Evolutionary conservation across 768 basidiomycete genomes (phyloP), one percentile per base, ranked within the genome.

Genomic region (Phanerodontia chrysosporium): DNA sequence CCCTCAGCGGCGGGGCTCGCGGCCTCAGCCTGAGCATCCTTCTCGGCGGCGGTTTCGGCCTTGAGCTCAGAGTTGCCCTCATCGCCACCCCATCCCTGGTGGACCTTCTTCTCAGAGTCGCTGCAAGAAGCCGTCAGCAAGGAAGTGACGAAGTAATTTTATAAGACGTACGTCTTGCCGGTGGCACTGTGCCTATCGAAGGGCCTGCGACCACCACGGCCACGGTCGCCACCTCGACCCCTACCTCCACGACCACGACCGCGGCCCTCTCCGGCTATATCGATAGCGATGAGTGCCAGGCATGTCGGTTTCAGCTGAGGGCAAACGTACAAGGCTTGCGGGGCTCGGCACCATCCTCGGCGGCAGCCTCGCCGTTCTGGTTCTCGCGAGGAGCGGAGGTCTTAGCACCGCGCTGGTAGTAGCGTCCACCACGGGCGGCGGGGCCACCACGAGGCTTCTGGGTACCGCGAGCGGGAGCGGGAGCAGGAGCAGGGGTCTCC

Each of bases 51-150:
- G 60, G 84, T 75, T 72, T 98, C 95, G 32, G 79, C 81, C 76
- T 87, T 87, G 68, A 92, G 81, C 75, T 98, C 96, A 39, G 89
- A 73, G 65, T 78, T 81, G 66, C 90, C 93, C 66, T 95, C 91
- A 63, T 95, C 92, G 44, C 90, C 92, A 64, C 96, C 96, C 96
- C 96, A 98, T 64, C 87, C 89, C 70, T 93, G 90, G 72, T 92
- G 89, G 67, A 95, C 76, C 78, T 92, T 93, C 83, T 98, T 98
- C 66, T 95, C 91, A 46, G 92, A 89, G 76, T 98, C 96, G 72
- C 92, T 95, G 65, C 57, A 24, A 46, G 55, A 2, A 54, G 48
- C 58, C 39, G 51, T 44, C 18, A 32, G 29, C 58, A n/a, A 18
- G 29, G 25, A 49, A 62, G 24, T 46, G 10, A 59, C 25, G 14